Evolutionary conservation across 2,329 filamentous ascomycete species (phyloP).

Genomic region (Sporothrix euskadiensis): DNA sequence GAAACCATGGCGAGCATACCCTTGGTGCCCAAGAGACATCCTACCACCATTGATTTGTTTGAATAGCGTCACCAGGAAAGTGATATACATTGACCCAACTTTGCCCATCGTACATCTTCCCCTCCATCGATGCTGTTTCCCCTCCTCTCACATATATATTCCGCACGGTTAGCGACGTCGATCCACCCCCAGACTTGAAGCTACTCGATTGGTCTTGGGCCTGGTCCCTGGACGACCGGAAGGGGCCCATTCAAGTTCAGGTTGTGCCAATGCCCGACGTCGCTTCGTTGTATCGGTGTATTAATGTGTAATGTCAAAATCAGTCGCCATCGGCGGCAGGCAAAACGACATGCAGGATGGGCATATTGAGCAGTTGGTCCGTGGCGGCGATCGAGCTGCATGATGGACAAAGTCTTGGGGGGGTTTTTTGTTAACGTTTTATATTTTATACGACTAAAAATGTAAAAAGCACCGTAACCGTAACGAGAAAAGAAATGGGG

Average conservation of each 20-base stretch:
- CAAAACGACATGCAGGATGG: not conserved
- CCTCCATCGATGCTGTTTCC: not conserved
- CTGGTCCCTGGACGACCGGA: slow-evolving; percentile 13
- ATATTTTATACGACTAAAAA: not conserved
- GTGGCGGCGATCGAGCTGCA: not conserved
- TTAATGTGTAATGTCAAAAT: not conserved
- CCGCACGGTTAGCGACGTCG: slow-evolving; percentile 1
- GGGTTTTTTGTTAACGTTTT: not conserved
- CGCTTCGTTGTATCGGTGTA: not conserved
- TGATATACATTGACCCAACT: not conserved
- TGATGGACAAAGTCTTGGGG: not conserved
- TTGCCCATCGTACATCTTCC: not conserved
- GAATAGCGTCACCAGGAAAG: not conserved
- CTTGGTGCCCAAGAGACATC: not conserved
- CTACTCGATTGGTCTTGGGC: not conserved
- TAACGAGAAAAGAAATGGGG: not conserved
- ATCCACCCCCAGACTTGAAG: slow-evolving; percentile 15
- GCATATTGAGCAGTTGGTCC: too few species aligned
- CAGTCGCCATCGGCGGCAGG: not conserved
- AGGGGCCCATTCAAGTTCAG: not conserved
- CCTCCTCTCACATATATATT: not conserved
- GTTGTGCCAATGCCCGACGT: not conserved
- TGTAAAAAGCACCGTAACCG: slow-evolving; percentile 8
- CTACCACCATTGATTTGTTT: not conserved
- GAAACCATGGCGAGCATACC: not conserved